These are phyloP conservation scores for Saccharomyces pastorianus DNA, from an alignment of 1,139 yeast genomes.

Conservation along the genomic window DNA sequence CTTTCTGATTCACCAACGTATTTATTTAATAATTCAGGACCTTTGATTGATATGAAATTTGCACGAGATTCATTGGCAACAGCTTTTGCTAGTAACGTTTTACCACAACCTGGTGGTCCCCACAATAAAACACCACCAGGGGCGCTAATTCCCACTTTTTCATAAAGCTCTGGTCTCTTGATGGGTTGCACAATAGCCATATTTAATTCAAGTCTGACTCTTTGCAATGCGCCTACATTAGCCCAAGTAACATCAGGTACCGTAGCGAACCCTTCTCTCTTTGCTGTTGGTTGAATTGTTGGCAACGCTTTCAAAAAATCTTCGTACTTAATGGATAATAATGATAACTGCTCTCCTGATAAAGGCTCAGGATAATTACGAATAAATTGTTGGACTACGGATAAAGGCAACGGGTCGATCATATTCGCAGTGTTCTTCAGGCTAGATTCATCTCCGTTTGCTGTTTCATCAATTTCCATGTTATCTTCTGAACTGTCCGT, in stretches of 20 bases:
- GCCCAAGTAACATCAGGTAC: conserved; percentile 97
- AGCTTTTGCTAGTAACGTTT: conserved; percentile 89
- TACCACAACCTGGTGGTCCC: conserved; percentile 99
- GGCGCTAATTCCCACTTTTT: conserved; percentile 87
- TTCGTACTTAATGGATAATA: conserved; percentile 62
- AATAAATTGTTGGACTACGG: conserved; percentile 69
- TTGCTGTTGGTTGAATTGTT: conserved; percentile 92
- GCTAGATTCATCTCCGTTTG: conserved; percentile 10
- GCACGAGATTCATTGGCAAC: conserved; percentile 97
- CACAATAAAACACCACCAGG: conserved; percentile 96
- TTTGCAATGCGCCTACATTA: conserved; percentile 81
- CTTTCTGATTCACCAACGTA: conserved; percentile 95
- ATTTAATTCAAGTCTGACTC: conserved; percentile 80
- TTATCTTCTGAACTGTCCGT: background rate
- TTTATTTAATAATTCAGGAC: conserved; percentile 88
- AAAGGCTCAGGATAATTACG: conserved; percentile 71
- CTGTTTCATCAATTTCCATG: conserved; percentile 1
- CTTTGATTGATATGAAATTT: conserved; percentile 88
- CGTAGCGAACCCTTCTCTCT: conserved; percentile 97
- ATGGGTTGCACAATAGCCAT: conserved; percentile 98
- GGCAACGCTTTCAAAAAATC: conserved; percentile 86
- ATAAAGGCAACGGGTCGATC: conserved; percentile 35
- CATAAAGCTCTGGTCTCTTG: conserved; percentile 81
- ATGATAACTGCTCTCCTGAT: conserved; percentile 62
- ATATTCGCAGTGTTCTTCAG: conserved; percentile 30